Base-by-base conservation (phyloP, 1,284 basidiomycete species). In the Violaceomyces palustris region DNA sequence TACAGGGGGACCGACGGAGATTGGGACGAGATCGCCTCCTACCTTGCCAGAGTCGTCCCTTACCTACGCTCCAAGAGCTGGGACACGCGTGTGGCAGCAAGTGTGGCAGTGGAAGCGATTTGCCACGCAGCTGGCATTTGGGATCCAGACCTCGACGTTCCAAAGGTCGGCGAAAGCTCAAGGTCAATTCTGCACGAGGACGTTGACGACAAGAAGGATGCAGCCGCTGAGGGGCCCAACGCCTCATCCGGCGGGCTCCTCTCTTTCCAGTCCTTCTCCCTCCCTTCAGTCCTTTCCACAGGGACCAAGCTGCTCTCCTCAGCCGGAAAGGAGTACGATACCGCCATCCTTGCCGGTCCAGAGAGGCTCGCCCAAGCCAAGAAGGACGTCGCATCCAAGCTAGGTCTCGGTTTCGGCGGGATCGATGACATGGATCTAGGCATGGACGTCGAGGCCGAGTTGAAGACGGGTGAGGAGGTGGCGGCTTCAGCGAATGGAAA, bases 11-110 rank as follows among this genome's bases (percentile, higher is more conserved):
- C 72, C 60, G 87, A 91, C 77, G 86, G 87, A 40, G 80, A 84
- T 24, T 79, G 84, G 71, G 81, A 83, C 58, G 87, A 72, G 36
- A 67, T 65, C 29, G 52, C 59, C 0, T 59, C 59, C 11, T 60
- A 72, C 12, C 56, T 72, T 10, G 55, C 69, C 19, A 49, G 92
- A 84, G 86, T 93, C 57, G 77, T 93, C 27, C 90, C 90, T 7
- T 88, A 81, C 70, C 77, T 93, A 4, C 86, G 90, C 68, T 91
- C 88, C 34, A 87, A 85, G 76, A 87, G 84, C 28, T 83, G 83
- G 64, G 89, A 94, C 54, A 90, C 90, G 1, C 82, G 89, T 42
- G 81, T 82, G 2, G 86, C 90, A 1, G 87, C 88, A 3, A 87
- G 87, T 1, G 81, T 82, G 41, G 87, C 90, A 2, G 79, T 93